Evolutionary conservation across 192 early-diverging fungal genomes (phyloP), one percentile per base, ranked within the genome.

Genomic region (Helicostylum pulchrum): DNA sequence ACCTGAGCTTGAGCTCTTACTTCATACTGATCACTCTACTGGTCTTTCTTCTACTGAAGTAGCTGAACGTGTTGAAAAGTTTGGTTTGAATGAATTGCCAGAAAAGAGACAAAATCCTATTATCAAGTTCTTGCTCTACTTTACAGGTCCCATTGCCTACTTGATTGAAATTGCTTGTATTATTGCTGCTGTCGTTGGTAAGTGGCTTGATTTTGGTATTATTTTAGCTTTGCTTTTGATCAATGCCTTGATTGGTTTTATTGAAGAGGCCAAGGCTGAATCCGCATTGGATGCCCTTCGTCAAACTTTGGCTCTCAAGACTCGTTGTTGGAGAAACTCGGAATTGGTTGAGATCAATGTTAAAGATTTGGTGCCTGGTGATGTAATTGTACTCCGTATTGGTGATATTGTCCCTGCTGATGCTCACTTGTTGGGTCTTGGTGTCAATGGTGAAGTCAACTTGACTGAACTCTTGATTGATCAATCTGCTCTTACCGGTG

Each of bases 331-430:
- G 83, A 86, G 94, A 71, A 87, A 96, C 75, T 85, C 87, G 50
- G 63, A 84, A 43, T 78, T 92, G 60, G 54, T 82, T 15, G 90
- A 92, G 65, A 64, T 92, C 3, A 86, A 92, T 50, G 81, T 86
- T 2, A 66, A 59, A 58, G 78, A 79, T 8, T 75, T 96, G 45
- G 94, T 96, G 30, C 94, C 94, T 11, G 94, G 94, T 44, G 94
- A 94, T 61, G 79, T 96, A 45, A 82, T 89, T 15, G 82, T 96
- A 34, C 75, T 82, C 48, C 92, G 93, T 63, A 78, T 95, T 52
- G 94, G 94, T 58, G 94, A 96, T 78, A 95, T 96, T 68, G 77
- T 96, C 54, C 94, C 94, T 54, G 94, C 94, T 30, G 94, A 96
- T 69, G 83, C 74, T 45, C 86, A 87, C n/a, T 57, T 93, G 26